Percentiles rank a stretch among this genome's conserved stretches.
Evolutionary conservation across 306 rosid species (phyloP).

Genomic region (Neltuma alba): DNA sequence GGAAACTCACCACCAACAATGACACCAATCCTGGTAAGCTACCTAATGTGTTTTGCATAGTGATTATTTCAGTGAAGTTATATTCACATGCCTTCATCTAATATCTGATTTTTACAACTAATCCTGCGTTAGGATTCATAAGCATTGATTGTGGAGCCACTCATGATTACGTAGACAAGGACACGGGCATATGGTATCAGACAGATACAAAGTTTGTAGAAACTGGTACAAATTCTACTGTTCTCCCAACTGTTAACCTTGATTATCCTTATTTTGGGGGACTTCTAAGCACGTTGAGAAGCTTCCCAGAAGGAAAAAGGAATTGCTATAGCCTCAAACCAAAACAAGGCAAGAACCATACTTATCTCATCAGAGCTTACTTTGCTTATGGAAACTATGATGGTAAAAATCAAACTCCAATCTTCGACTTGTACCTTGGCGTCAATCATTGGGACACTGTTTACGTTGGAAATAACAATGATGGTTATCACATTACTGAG

Average conservation of each 20-base stretch:
- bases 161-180: background rate
- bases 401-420: slow-evolving; percentile 25
- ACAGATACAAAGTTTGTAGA: background rate
- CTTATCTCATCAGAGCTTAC: slow-evolving; percentile 44
- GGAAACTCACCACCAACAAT: too few species aligned
- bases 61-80: background rate
- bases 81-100: background rate
- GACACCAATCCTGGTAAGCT: too few species aligned
- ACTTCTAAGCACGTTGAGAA: background rate
- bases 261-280: background rate
- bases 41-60: background rate
- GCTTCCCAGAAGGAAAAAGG: slow-evolving; percentile 36
- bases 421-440: slow-evolving; percentile 47
- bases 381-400: slow-evolving; percentile 50
- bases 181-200: background rate
- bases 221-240: background rate
- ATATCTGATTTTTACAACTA: too few species aligned
- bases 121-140: background rate
- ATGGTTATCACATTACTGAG: background rate
- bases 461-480: background rate
- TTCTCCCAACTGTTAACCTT: background rate
- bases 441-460: slow-evolving; percentile 43
- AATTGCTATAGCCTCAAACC: slow-evolving; percentile 51
- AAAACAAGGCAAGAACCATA: slow-evolving; percentile 25
- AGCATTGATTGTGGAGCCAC: slow-evolving; percentile 9